Base-by-base conservation (phyloP, 805 yeast genomes). In the Myxozyma melibiosi region DNA sequence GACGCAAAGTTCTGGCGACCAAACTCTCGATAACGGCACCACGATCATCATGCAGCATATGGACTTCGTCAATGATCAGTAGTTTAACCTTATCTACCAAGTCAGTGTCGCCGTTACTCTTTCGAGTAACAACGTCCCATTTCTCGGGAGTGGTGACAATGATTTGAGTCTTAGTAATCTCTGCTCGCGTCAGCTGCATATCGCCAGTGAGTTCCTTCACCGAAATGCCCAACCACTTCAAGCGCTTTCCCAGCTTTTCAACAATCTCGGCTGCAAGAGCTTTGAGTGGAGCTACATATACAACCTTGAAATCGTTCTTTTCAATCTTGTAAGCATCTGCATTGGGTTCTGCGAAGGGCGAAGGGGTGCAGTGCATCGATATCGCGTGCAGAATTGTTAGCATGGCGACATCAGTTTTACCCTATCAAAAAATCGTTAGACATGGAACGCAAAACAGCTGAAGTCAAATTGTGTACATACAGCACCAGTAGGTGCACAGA, bases 401-500 rank as follows among this genome's bases (percentile, higher is more conserved):
- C 57, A 91, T 72, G 0, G 97, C 97, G 27, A 91, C 92, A 71
- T 91, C 97, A 0, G 97, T 91, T 69, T 91, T 91, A 80, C 97
- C 97, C 62, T 57, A 31, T 18, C 40, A 18, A 4, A 8, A 39
- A 4, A 25, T 4, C n/a, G 18, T 37, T 24, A 47, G 43, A 22
- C 4, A n/a, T 8, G 20, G 25, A 5, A 9, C 18, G 16, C 7
- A 33, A 24, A 25, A 44, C 14, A 33, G 35, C 18, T 7, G 24
- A 18, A 40, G 8, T 8, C 3, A 27, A 37, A 38, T n/a, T 16
- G 33, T 43, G n/a, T 16, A 47, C 61, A 35, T 48, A 57, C 62
- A 4, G 97, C 96, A 78, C 97, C 97, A 0, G 97, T 91, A 1
- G 97, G 97, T 0, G 97, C 97, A 82, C 97, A 91, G 3, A 91